Base-by-base conservation (phyloP, 2,329 filamentous ascomycete genomes). In the Triangularia setosa region DNA sequence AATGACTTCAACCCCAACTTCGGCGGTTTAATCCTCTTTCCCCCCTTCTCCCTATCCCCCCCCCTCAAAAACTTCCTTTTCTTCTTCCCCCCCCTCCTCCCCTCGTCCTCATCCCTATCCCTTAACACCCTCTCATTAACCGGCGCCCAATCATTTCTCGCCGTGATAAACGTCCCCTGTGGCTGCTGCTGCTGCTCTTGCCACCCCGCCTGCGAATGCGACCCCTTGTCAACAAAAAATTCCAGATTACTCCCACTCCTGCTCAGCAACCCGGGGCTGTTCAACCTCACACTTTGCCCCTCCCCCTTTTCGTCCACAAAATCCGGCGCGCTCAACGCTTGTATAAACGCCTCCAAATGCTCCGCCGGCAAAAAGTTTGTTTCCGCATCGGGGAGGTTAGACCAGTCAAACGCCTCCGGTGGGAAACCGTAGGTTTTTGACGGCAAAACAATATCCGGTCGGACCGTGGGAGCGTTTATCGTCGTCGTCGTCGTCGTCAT, bases 291-390 rank as follows among this genome's bases (percentile, higher is more conserved):
- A 68, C 58, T 77, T 75, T 79, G 76, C 23, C n/a, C 4, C 71
- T 48, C 70, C 56, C 90, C 87, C 58, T 83, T 78, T 58, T 85
- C 81, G 12, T 84, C 87, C 48, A 89, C 83, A 1, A 86, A 86
- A 67, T 96, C 92, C 0, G 93, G 92, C 1, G 91, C 91, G n/a
- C 87, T 85, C 8, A 97, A 84, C 7, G 94, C 94, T 65, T 85
- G 86, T 66, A 90, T 88, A 75, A 98, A 98, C 62, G 90, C 88
- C 40, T 85, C 81, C 30, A 97, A 81, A 73, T 96, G 90, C 65
- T 86, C 86, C 48, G 88, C 81, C 54, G 84, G 78, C 70, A 96
- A 81, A 74, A 97, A 97, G 63, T 95, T 87, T 72, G 84, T 83
- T 75, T 93, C 85, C 76, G 83, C 87, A 76, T 97, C 93, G n/a